phyloP scores from a whole-genome alignment of 768 basidiomycete species.

The Panaeolus cyanescens region DNA sequence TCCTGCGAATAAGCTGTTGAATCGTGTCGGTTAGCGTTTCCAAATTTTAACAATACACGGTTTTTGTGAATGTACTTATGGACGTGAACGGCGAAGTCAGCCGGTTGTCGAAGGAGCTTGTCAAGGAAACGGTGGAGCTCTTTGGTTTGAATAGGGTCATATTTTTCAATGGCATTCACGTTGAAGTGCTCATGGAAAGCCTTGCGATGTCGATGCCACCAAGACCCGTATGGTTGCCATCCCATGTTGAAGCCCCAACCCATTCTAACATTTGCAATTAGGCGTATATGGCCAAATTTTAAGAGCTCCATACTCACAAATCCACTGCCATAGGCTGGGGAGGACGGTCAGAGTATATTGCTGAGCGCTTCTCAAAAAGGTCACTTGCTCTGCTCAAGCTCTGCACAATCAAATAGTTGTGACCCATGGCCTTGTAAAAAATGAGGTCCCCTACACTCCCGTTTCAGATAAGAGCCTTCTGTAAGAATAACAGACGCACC shows the following conservation, averaged over 20 bases:
- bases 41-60: background rate
- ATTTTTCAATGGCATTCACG: slow-evolving; percentile 9
- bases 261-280: slow-evolving; percentile 9
- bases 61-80: background rate
- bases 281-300: background rate
- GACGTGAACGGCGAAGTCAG: slow-evolving; percentile 11
- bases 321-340: slow-evolving; percentile 22
- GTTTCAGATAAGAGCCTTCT: background rate
- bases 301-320: slow-evolving; percentile 12
- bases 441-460: slow-evolving; percentile 5
- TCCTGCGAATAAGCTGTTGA: slow-evolving; percentile 9
- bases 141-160: slow-evolving; percentile 16
- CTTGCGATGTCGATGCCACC: slow-evolving; percentile 22
- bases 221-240: slow-evolving; percentile 24
- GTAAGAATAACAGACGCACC: slow-evolving; percentile 10
- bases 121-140: slow-evolving; percentile 31
- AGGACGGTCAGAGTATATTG: slow-evolving; percentile 39
- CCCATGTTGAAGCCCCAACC: slow-evolving; percentile 14
- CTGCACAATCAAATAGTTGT: slow-evolving; percentile 12
- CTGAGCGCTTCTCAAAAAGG: slow-evolving; percentile 44
- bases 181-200: slow-evolving; percentile 27
- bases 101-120: slow-evolving; percentile 26
- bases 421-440: slow-evolving; percentile 4
- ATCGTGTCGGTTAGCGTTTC: slow-evolving; percentile 18
- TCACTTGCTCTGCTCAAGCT: slow-evolving; percentile 13